Base-by-base conservation (phyloP, 345 rosid species). In the Pugionium dolabratum region DNA sequence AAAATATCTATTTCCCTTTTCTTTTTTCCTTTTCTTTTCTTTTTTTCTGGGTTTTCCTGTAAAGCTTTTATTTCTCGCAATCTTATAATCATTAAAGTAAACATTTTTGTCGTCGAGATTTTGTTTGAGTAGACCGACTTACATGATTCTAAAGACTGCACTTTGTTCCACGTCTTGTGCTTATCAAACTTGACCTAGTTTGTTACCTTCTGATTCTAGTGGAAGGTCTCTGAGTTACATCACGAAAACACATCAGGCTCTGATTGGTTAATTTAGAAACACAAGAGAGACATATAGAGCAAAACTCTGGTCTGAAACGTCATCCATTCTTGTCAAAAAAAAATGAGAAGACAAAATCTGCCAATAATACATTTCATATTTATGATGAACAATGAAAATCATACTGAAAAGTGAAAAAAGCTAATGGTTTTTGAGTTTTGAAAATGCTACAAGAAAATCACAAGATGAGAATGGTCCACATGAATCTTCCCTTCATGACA, bases 141-240 rank as follows among this genome's bases (percentile, higher is more conserved):
- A 42, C 66, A 64, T 64, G 60, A 57, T 64, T 72, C 59, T 27
- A 50, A 51, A 62, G 76, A 59, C 71, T 59, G 76, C 76, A 73
- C 72, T 59, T 9, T 50, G 63, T 59, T 59, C 72, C 72, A 73
- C 76, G 67, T 66, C 67, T 66, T 31, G 67, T 73, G 72, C 67
- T 59, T 49, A 48, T 61, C 47, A 51, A 28, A 30, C 61, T 73
- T 73, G 67, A 72, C 76, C 72, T 73, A 73, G 66, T 65, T 49
- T 10, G 1, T 6, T 4, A 36, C 40, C 40, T 36, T 36, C 40
- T 36, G n/a, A 5, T 7, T 9, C 44, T 1, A 1, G 2, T 7
- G 8, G 44, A 40, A 37, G 41, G 44, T 40, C 44, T 40, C 5
- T 1, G 44, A 40, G 44, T 40, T 18, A 18, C 18, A 18, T 18